A percentile compares a stretch with the other conserved stretches of the same genome.
These are phyloP conservation scores for Nakaseomyces uthaithaninus DNA, from an alignment of 1,139 yeast species.

Conservation along the genomic window DNA sequence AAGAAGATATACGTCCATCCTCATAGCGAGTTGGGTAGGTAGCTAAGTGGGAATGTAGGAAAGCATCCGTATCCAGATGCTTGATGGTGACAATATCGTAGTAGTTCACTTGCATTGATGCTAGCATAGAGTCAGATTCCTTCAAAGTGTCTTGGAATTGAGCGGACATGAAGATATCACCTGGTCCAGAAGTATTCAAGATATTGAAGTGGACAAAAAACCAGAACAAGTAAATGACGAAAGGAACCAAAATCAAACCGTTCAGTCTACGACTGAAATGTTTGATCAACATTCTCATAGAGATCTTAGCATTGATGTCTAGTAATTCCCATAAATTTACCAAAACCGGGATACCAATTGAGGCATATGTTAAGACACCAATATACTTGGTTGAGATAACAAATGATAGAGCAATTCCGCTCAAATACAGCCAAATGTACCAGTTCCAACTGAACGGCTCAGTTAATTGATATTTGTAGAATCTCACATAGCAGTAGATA, in stretches of 20 bases:
- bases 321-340: constrained; percentile 82
- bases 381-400: constrained; percentile 93
- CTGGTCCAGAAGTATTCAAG: constrained; percentile 83
- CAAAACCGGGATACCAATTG: constrained; percentile 78
- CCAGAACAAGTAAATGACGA: constrained; percentile 80
- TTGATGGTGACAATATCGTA: constrained; percentile 67
- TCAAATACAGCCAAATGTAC: constrained; percentile 81
- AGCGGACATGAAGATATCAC: constrained; percentile 86
- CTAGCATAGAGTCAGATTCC: constrained; percentile 70
- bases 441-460: constrained; percentile 60
- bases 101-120: constrained; percentile 64
- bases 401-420: constrained; percentile 81
- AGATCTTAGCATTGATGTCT: constrained; percentile 62
- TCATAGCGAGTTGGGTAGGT: constrained; percentile 86
- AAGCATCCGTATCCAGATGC: constrained; percentile 68
- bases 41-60: constrained; percentile 70
- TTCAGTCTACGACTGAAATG: constrained; percentile 75
- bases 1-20: constrained; percentile 92
- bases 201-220: constrained; percentile 84
- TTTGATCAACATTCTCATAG: constrained; percentile 48
- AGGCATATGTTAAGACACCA: constrained; percentile 82
- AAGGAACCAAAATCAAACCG: constrained; percentile 72
- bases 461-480: constrained; percentile 57
- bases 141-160: constrained; percentile 87
- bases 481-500: constrained; percentile 67